Percentiles rank a stretch among this genome's conserved stretches.
phyloP scores from a whole-genome alignment of 176 grass and related monocot species.

The bread wheat (Triticum aestivum) region DNA sequence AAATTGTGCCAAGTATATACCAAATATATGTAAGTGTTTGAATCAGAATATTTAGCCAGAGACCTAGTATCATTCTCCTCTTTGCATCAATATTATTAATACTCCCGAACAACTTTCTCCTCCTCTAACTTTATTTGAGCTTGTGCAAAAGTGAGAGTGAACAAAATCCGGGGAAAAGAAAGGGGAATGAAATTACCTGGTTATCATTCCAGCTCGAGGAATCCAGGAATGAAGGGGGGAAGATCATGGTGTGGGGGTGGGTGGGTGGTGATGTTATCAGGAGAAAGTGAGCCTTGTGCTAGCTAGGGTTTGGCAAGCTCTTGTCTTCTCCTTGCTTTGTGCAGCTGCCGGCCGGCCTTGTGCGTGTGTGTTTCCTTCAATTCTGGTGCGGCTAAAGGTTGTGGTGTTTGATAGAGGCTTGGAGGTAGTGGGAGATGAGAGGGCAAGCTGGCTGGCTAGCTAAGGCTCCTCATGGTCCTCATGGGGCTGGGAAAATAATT shows the following conservation, averaged over 20 bases:
- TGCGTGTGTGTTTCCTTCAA: slow-evolving; percentile 8
- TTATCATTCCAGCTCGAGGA: slow-evolving; percentile 85
- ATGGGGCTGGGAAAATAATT: slow-evolving; percentile 14
- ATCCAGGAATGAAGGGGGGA: slow-evolving; percentile 70
- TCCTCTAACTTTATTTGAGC: slow-evolving; percentile 23
- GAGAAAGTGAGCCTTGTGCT: slow-evolving; percentile 25
- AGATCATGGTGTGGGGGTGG: slow-evolving; percentile 63
- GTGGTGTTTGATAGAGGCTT: slow-evolving; percentile 43
- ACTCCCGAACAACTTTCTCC: slow-evolving; percentile 38
- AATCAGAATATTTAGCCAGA: slow-evolving; percentile 42
- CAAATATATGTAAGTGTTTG: slow-evolving; percentile 2
- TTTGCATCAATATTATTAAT: slow-evolving; percentile 6
- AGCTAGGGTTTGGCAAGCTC: slow-evolving; percentile 31
- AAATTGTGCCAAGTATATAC: slow-evolving; percentile 33
- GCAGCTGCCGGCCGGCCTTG: neutral
- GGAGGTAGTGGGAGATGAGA: slow-evolving; percentile 60
- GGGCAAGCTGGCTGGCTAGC: neutral
- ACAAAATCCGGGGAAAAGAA: slow-evolving; percentile 49
- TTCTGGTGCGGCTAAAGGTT: slow-evolving; percentile 28
- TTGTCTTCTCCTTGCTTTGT: slow-evolving; percentile 21
- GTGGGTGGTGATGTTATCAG: slow-evolving; percentile 5
- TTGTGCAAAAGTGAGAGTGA: slow-evolving; percentile 44
- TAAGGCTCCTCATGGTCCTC: slow-evolving; percentile 30
- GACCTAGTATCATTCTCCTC: slow-evolving; percentile 30
- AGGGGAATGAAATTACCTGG: slow-evolving; percentile 55